Percentiles rank a stretch among this genome's conserved stretches.
These are phyloP conservation scores for Zygotorulaspora mrakii DNA, from an alignment of 1,139 yeast genomes.

Conservation along the genomic window DNA sequence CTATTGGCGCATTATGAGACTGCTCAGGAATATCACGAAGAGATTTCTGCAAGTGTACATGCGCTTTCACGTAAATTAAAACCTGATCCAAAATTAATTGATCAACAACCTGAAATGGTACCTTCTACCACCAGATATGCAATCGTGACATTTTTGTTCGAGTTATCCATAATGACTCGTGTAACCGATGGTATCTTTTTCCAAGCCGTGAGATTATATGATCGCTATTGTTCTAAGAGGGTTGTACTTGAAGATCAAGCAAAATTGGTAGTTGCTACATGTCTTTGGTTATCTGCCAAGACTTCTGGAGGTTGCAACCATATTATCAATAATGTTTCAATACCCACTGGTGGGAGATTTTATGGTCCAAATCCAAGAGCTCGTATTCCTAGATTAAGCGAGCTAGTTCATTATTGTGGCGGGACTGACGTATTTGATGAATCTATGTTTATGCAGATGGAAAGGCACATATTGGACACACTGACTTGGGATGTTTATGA, in stretches of 20 bases:
- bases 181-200: slow-evolving; percentile 58
- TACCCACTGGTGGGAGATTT: slow-evolving; percentile 55
- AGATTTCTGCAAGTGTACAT: slow-evolving; percentile 45
- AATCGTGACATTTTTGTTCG: slow-evolving; percentile 55
- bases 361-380: slow-evolving; percentile 65
- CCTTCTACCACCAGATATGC: slow-evolving; percentile 46
- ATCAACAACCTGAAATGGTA: slow-evolving; percentile 64
- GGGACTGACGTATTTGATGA: slow-evolving; percentile 54
- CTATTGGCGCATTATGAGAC: slow-evolving; percentile 45
- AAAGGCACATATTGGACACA: slow-evolving; percentile 52
- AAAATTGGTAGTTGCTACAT: slow-evolving; percentile 60
- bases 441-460: slow-evolving; percentile 57
- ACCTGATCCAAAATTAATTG: slow-evolving; percentile 53
- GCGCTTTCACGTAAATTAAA: slow-evolving; percentile 39
- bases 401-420: slow-evolving; percentile 57
- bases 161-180: slow-evolving; percentile 55
- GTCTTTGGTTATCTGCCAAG: slow-evolving; percentile 64
- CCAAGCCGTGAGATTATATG: slow-evolving; percentile 57
- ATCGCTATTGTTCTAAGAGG: slow-evolving; percentile 63
- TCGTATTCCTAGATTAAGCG: slow-evolving; percentile 60
- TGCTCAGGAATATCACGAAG: slow-evolving; percentile 52
- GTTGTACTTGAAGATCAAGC: slow-evolving; percentile 59
- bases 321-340: slow-evolving; percentile 49
- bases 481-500: slow-evolving; percentile 60
- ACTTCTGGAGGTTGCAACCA: slow-evolving; percentile 69